These are phyloP conservation scores for Apophysomyces variabilis DNA, from an alignment of 371 early-diverging fungal species.

Conservation along the genomic window DNA sequence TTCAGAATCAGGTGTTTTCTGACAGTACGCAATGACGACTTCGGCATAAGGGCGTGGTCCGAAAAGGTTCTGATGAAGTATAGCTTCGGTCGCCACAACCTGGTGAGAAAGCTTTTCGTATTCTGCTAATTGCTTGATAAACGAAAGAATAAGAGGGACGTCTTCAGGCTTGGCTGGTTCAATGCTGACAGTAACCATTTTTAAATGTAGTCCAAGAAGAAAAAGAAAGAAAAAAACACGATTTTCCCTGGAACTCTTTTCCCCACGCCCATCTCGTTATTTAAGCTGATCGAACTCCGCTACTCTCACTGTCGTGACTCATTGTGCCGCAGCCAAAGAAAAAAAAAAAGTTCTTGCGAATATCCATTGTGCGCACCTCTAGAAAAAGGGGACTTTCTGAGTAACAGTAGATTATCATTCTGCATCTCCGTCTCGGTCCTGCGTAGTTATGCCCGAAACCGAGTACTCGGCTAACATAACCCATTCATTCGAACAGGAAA, in stretches of 20 bases:
- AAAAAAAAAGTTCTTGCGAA: too few relatives aligned
- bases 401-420: too few relatives aligned
- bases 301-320: too few relatives aligned
- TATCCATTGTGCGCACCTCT: too few relatives aligned
- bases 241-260: neutral
- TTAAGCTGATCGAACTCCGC: too few relatives aligned
- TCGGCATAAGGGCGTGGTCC: constrained; percentile 69
- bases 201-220: neutral
- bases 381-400: too few relatives aligned
- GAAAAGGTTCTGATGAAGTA: constrained; percentile 65
- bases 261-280: too few relatives aligned
- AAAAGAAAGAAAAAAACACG: neutral
- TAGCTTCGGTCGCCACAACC: constrained; percentile 73
- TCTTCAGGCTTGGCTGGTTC: constrained; percentile 66
- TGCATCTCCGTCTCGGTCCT: too few relatives aligned
- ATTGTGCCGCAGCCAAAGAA: too few relatives aligned
- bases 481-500: too few relatives aligned
- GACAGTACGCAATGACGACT: constrained; percentile 64
- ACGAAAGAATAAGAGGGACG: constrained; percentile 64
- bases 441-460: too few relatives aligned
- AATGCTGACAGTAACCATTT: constrained; percentile 35
- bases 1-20: constrained; percentile 33
- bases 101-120: constrained; percentile 79
- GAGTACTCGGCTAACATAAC: too few relatives aligned
- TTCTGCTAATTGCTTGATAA: constrained; percentile 75